phyloP scores from a whole-genome alignment of 164 flowering plant genomes.

The Nymphaea colorata region DNA sequence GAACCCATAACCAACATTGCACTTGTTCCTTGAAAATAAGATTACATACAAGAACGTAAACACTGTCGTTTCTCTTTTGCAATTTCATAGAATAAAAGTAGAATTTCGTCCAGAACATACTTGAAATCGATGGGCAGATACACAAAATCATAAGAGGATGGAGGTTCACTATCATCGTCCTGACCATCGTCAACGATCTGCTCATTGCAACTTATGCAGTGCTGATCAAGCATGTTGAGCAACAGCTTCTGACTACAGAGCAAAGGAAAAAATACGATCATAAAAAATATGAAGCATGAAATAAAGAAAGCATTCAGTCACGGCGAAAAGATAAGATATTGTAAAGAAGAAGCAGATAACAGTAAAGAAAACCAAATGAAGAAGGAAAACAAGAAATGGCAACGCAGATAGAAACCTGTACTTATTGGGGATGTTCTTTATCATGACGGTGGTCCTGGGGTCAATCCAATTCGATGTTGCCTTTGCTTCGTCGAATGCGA shows the following conservation, averaged over 20 bases:
- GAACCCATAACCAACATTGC: slow-evolving; percentile 97
- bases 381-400: background rate
- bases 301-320: background rate
- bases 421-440: slow-evolving; percentile 97
- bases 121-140: slow-evolving; percentile 95
- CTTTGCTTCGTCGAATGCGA: slow-evolving; percentile 27
- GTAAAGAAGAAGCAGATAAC: no score
- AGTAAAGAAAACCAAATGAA: background rate
- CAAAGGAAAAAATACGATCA: background rate
- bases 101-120: slow-evolving; percentile 18
- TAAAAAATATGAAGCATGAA: background rate
- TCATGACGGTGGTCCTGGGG: slow-evolving; percentile 88
- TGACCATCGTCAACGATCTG: slow-evolving; percentile 44
- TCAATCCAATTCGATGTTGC: slow-evolving; percentile 29
- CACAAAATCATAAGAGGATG: slow-evolving; percentile 82
- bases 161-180: slow-evolving; percentile 39
- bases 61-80: no score
- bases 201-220: slow-evolving; percentile 85
- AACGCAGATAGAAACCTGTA: slow-evolving; percentile 41
- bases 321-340: no score
- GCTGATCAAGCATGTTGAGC: slow-evolving; percentile 85
- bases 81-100: background rate
- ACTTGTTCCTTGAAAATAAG: slow-evolving; percentile 53
- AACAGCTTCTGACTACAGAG: slow-evolving; percentile 72
- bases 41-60: background rate